Conservation (phyloP, 2,329 filamentous ascomycete genomes). For the Cadophora malorum region DNA sequence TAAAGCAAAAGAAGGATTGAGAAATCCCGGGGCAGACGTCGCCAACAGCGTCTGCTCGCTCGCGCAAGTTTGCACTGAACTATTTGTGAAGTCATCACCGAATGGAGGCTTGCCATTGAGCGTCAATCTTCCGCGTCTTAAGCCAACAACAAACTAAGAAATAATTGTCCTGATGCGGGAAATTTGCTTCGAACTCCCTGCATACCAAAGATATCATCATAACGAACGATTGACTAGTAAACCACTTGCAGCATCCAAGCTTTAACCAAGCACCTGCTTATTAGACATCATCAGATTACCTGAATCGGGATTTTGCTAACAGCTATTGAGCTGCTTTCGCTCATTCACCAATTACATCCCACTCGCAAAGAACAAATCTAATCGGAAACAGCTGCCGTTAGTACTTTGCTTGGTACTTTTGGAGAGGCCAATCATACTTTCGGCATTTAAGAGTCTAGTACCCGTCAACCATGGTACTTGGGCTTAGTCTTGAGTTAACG, state of each 20-base stretch:
- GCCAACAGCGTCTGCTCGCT: background rate
- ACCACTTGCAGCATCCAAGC: no score
- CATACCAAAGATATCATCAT: no score
- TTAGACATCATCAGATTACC: no score
- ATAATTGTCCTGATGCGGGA: background rate
- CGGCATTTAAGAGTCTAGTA: background rate
- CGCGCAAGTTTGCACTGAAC: background rate
- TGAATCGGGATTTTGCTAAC: no score
- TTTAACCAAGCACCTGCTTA: no score
- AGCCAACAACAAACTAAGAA: background rate
- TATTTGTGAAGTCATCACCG: background rate
- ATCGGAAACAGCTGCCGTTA: background rate
- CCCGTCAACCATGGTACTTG: conserved; percentile 9
- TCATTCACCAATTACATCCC: background rate
- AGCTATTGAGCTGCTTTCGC: no score
- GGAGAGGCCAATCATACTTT: conserved; percentile 10
- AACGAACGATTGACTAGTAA: no score
- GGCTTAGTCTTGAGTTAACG: background rate
- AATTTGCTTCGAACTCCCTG: background rate
- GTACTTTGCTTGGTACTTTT: background rate
- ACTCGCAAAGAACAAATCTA: background rate
- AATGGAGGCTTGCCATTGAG: background rate
- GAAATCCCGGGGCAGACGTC: conserved; percentile 8
- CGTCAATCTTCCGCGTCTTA: background rate
- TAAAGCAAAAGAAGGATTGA: background rate